Conservation (phyloP, 805 yeast species). For the Spathaspora boniae region DNA sequence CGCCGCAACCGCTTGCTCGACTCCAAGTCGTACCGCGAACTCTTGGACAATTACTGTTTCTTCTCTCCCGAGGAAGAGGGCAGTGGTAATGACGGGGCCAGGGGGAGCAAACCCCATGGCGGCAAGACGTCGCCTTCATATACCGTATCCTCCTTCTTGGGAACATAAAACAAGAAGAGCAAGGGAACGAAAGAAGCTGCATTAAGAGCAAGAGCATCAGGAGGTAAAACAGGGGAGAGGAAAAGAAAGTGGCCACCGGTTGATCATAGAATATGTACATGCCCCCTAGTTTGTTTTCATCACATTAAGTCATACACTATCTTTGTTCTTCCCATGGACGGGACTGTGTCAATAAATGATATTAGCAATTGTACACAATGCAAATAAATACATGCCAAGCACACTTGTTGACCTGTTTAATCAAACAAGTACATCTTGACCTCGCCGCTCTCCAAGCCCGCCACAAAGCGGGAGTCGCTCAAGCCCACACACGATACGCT, state of each 20-base stretch:
- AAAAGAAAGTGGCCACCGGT: no score
- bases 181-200: no score
- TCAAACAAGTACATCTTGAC: slow-evolving; percentile 86
- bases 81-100: not conserved
- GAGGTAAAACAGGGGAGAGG: no score
- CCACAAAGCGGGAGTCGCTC: slow-evolving; percentile 85
- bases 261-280: no score
- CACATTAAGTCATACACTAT: slow-evolving; percentile 1
- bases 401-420: slow-evolving; percentile 10
- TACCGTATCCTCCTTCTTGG: slow-evolving; percentile 19
- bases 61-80: slow-evolving; percentile 26
- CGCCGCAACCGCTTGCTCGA: slow-evolving; percentile 5
- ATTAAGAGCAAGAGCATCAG: no score
- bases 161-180: no score
- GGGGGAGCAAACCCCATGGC: slow-evolving; percentile 1
- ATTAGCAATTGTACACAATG: no score
- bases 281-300: no score
- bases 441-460: slow-evolving; percentile 85
- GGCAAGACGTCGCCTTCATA: no score
- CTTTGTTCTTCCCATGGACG: no score
- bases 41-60: slow-evolving; percentile 60
- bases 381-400: not conserved
- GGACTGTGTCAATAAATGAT: no score
- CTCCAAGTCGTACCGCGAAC: slow-evolving; percentile 53
- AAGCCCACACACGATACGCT: slow-evolving; percentile 69